Evolutionary conservation across 2,329 filamentous ascomycete genomes (phyloP).

Genomic region (Microcyclospora tardicrescens): DNA sequence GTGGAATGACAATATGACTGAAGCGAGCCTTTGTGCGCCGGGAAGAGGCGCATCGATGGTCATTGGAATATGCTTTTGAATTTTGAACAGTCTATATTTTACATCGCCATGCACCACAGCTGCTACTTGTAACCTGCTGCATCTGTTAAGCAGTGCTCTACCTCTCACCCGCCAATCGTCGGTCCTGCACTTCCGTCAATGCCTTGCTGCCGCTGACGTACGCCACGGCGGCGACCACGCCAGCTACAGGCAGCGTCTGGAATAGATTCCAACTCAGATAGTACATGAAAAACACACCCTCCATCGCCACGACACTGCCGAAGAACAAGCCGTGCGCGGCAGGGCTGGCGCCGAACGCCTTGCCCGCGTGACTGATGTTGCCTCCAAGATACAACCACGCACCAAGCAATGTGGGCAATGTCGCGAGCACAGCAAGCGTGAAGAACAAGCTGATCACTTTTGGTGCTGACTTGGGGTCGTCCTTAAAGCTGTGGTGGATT

Average conservation of each 20-base stretch:
- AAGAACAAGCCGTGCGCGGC: conserved; percentile 75
- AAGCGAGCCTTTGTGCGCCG: too few species aligned
- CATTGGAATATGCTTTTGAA: too few species aligned
- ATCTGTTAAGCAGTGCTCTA: conserved; percentile 15
- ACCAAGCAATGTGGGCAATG: conserved; percentile 60
- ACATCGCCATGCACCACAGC: too few species aligned
- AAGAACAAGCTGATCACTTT: conserved; percentile 70
- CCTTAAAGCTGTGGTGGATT: conserved; percentile 83
- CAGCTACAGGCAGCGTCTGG: conserved; percentile 65
- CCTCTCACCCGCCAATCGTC: conserved; percentile 61
- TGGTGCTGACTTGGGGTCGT: conserved; percentile 67
- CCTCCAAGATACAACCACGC: conserved; percentile 69
- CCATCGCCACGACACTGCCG: conserved; percentile 73
- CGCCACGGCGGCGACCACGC: conserved; percentile 53
- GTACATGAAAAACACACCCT: conserved; percentile 88
- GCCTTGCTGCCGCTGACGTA: conserved; percentile 84
- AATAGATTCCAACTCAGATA: conserved; percentile 88
- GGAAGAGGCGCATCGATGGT: too few species aligned
- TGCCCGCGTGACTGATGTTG: conserved; percentile 64
- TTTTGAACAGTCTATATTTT: too few species aligned
- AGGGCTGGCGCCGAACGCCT: conserved; percentile 64
- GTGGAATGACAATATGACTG: too few species aligned
- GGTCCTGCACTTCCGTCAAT: conserved; percentile 80
- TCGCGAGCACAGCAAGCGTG: conserved; percentile 55
- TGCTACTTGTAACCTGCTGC: too few species aligned